Evolutionary conservation across 176 grass and related monocot genomes (phyloP), one percentile per base, ranked within the genome.

Genomic region (Areca catechu): DNA sequence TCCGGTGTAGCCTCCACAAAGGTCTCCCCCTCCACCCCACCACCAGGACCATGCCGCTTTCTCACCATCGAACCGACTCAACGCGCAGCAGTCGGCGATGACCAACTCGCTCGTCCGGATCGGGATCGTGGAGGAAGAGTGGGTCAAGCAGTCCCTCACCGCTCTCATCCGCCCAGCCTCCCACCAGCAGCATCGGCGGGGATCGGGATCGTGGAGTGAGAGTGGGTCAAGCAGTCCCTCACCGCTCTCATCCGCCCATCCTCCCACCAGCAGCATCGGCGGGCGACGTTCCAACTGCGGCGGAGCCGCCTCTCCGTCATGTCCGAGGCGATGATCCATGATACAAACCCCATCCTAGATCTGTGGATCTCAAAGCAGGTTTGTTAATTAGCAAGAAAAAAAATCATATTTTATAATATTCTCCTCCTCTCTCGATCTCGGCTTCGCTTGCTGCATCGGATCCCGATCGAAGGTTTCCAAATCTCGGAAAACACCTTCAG

Each of bases 1-100:
- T 89, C 70, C 80, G 86, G 1, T 89, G 86, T 57, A 81, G 80
- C 70, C 73, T 64, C 24, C 86, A 89, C 74, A 89, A 80, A 56
- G 80, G 79, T 2, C 56, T 61, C 69, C 72, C 55, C n/a, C n/a
- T n/a, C n/a, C n/a, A n/a, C 12, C 30, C 17, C 49, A 65, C 27
- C 71, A 65, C 59, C 28, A 49, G 9, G 1, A 74, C 49, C 0
- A 72, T 71, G 19, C 62, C 76, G 0, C 49, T 61, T 19, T 55
- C 14, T 24, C n/a, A 2, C 21, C 21, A n/a, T 43, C 15, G 0
- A 67, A 74, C 73, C 62, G 79, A 5, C 73, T 83, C 15, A 62
- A 74, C 68, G 37, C 73, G 3, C 54, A 16, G 54, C 68, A 61
- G 12, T 55, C 70, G 3, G 70, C 70, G 54, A 74, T 74, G 57